A percentile compares a stretch with the other conserved stretches of the same genome.
Evolutionary conservation across 1,139 yeast genomes (phyloP).

Genomic region (Candida albicans): DNA sequence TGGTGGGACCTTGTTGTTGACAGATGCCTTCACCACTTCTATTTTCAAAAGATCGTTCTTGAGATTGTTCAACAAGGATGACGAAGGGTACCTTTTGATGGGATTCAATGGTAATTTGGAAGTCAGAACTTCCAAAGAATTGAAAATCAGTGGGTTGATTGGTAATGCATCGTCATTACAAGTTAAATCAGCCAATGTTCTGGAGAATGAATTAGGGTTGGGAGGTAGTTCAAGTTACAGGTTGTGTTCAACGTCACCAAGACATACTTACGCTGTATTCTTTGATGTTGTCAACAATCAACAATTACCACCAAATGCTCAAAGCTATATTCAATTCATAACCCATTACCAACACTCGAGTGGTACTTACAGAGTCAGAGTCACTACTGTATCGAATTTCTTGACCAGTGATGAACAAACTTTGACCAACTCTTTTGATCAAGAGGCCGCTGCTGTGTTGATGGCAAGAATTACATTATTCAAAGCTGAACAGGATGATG

Average conservation of each 20-base stretch:
- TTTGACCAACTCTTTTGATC: slow-evolving; percentile 80
- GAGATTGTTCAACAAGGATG: slow-evolving; percentile 76
- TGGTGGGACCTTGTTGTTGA: slow-evolving; percentile 87
- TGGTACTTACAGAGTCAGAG: slow-evolving; percentile 83
- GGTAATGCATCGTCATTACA: slow-evolving; percentile 87
- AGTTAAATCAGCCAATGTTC: slow-evolving; percentile 65
- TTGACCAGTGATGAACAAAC: slow-evolving; percentile 51
- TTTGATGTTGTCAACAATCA: slow-evolving; percentile 75
- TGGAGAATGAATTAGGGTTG: slow-evolving; percentile 90
- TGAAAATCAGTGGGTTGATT: slow-evolving; percentile 87
- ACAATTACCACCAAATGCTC: slow-evolving; percentile 49
- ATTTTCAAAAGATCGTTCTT: slow-evolving; percentile 93
- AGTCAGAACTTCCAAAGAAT: slow-evolving; percentile 84
- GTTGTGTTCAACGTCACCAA: slow-evolving; percentile 79
- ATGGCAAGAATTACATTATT: slow-evolving; percentile 92
- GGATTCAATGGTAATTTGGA: slow-evolving; percentile 87
- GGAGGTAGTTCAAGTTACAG: slow-evolving; percentile 92
- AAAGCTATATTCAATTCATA: slow-evolving; percentile 65
- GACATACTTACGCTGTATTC: slow-evolving; percentile 81
- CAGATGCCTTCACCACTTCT: slow-evolving; percentile 96
- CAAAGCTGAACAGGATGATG: slow-evolving; percentile 74
- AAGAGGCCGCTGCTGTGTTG: slow-evolving; percentile 96
- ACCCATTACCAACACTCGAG: slow-evolving; percentile 80
- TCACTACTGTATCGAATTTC: slow-evolving; percentile 79
- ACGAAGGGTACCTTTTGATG: slow-evolving; percentile 78